Evolutionary conservation across 257 asterid genomes (phyloP).

Genomic region (Misopates orontium): DNA sequence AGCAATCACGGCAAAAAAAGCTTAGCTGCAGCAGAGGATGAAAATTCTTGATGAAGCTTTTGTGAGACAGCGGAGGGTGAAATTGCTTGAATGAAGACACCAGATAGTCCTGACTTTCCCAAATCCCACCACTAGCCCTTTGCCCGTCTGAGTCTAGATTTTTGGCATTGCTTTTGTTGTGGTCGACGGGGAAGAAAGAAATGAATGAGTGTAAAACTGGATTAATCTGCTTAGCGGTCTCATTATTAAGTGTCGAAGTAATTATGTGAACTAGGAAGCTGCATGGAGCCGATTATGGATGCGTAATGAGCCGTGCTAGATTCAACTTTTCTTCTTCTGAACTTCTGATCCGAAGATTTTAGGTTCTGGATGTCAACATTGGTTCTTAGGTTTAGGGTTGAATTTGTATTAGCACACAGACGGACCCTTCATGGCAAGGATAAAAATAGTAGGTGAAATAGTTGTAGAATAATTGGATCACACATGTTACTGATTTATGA

Average conservation of each 20-base stretch:
- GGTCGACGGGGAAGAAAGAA: too few relatives aligned
- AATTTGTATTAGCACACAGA: neutral
- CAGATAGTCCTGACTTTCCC: too few relatives aligned
- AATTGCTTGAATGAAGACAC: too few relatives aligned
- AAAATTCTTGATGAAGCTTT: too few relatives aligned
- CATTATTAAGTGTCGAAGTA: conserved; percentile 8
- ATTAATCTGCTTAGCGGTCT: conserved; percentile 8
- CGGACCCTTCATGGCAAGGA: conserved; percentile 1
- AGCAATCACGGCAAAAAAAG: too few relatives aligned
- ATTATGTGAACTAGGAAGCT: conserved; percentile 5
- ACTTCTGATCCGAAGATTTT: neutral
- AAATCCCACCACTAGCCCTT: too few relatives aligned
- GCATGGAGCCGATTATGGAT: neutral
- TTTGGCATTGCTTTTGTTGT: too few relatives aligned
- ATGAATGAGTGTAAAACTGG: too few relatives aligned
- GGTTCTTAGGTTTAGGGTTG: conserved; percentile 13
- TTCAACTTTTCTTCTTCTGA: conserved; percentile 5
- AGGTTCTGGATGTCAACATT: conserved; percentile 2
- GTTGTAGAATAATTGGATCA: neutral
- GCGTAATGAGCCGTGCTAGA: neutral
- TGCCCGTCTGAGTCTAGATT: too few relatives aligned
- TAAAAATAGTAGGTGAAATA: conserved; percentile 13
- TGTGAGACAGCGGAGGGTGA: too few relatives aligned
- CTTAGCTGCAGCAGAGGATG: too few relatives aligned
- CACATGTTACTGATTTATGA: neutral